Percentiles rank a stretch among this genome's conserved stretches.
These are phyloP conservation scores for Ophiosphaerella narmari DNA, from an alignment of 2,329 filamentous ascomycete genomes.

Conservation along the genomic window DNA sequence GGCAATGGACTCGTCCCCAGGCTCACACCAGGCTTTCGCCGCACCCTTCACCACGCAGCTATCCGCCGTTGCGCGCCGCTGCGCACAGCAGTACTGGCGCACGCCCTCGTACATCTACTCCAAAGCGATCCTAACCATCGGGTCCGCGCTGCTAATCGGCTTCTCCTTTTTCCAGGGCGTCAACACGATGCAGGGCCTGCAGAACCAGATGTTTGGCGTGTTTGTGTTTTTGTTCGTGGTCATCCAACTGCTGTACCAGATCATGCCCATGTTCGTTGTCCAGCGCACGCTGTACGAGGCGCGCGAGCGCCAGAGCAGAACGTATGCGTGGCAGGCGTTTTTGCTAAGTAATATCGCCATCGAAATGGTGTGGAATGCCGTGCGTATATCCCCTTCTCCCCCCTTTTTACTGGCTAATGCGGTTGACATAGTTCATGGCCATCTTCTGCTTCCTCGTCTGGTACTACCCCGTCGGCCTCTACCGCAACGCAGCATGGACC, in stretches of 20 bases:
- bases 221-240: slow-evolving; percentile 55
- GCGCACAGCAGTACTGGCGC: slow-evolving; percentile 54
- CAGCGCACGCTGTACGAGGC: slow-evolving; percentile 63
- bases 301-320: slow-evolving; percentile 66
- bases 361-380: slow-evolving; percentile 62
- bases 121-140: slow-evolving; percentile 36
- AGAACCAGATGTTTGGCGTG: slow-evolving; percentile 55
- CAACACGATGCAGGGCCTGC: slow-evolving; percentile 48
- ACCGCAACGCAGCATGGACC: slow-evolving; percentile 67
- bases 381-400: slow-evolving; percentile 48
- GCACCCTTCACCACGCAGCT: slow-evolving; percentile 46
- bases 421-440: slow-evolving; percentile 52
- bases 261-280: slow-evolving; percentile 62
- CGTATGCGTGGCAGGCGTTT: slow-evolving; percentile 76
- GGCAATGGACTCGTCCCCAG: slow-evolving; percentile 51
- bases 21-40: slow-evolving; percentile 49
- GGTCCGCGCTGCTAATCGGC: slow-evolving; percentile 39
- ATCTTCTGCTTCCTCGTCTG: slow-evolving; percentile 59
- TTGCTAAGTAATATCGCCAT: slow-evolving; percentile 71
- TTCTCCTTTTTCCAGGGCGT: slow-evolving; percentile 50
- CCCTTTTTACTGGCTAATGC: slow-evolving; percentile 59
- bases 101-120: slow-evolving; percentile 51
- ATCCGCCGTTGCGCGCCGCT: slow-evolving; percentile 45
- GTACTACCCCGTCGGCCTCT: slow-evolving; percentile 69
- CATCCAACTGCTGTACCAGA: slow-evolving; percentile 49